These are phyloP conservation scores for Amauroascus niger DNA, from an alignment of 2,329 filamentous ascomycete species.

Conservation along the genomic window DNA sequence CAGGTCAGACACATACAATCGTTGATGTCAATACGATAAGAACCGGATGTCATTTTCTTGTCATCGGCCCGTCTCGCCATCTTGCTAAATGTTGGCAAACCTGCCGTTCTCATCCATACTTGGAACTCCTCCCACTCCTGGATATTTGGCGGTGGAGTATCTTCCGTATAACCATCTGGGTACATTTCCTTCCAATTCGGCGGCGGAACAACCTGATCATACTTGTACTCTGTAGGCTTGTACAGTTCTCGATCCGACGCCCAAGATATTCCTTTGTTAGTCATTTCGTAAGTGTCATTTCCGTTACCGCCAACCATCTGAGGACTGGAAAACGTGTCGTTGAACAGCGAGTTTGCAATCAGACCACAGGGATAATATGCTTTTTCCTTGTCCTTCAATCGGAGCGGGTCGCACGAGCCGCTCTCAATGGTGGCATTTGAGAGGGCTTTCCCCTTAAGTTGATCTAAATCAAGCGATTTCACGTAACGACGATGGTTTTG, in stretches of 20 bases:
- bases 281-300: constrained; percentile 61
- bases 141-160: constrained; percentile 60
- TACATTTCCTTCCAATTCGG: constrained; percentile 73
- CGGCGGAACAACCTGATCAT: constrained; percentile 61
- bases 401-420: constrained; percentile 68
- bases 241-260: constrained; percentile 71
- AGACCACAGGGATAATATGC: constrained; percentile 91
- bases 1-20: constrained; percentile 53
- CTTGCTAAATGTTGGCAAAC: constrained; percentile 90
- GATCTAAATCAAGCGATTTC: constrained; percentile 71
- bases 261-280: constrained; percentile 74
- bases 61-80: constrained; percentile 74
- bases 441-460: constrained; percentile 65
- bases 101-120: constrained; percentile 98
- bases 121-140: constrained; percentile 75
- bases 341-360: constrained; percentile 95
- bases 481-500: constrained; percentile 97
- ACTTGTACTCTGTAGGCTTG: constrained; percentile 56
- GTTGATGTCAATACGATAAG: constrained; percentile 66
- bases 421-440: constrained; percentile 50
- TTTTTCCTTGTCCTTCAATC: constrained; percentile 45
- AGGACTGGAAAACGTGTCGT: constrained; percentile 72
- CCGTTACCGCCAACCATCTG: constrained; percentile 45
- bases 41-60: constrained; percentile 56
- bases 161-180: constrained; percentile 57